Evolutionary conservation across 192 early-diverging fungal genomes (phyloP).

Genomic region (Phlyctochytrium planicorne): DNA sequence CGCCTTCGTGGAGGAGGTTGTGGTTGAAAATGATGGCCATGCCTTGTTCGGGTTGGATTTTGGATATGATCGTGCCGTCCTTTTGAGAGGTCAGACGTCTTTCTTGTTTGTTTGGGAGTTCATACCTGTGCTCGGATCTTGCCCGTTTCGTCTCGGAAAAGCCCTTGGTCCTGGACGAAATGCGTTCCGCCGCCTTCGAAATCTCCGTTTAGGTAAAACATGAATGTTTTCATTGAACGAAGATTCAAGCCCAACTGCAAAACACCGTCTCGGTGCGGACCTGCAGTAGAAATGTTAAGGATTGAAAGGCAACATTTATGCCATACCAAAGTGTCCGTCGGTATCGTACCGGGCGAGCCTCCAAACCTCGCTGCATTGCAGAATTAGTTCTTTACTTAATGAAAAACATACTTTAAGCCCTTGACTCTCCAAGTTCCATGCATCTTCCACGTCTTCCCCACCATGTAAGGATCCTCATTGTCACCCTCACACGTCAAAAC

Average conservation of each 20-base stretch:
- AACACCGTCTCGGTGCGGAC: constrained; percentile 12
- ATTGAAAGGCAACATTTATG: too few relatives aligned
- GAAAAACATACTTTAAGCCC: constrained; percentile 4
- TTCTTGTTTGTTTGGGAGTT: neutral
- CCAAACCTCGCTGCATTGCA: constrained; percentile 7
- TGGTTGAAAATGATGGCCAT: constrained; percentile 8
- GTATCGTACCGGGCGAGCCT: constrained; percentile 2
- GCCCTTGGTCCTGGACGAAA: constrained; percentile 7
- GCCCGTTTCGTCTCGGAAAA: neutral
- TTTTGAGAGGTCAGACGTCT: neutral
- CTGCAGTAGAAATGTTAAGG: too few relatives aligned
- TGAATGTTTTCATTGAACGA: constrained; percentile 9
- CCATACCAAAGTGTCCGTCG: constrained; percentile 12
- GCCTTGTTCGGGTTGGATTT: neutral
- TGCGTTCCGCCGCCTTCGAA: constrained; percentile 12
- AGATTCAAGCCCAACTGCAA: constrained; percentile 8
- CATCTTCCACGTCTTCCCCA: constrained; percentile 4
- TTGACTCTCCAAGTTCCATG: neutral
- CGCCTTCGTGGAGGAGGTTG: constrained; percentile 10
- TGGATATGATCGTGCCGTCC: constrained; percentile 9
- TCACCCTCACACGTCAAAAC: neutral
- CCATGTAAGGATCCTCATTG: constrained; percentile 8
- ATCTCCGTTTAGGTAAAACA: constrained; percentile 12
- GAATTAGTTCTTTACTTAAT: neutral
- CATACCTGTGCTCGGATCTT: neutral